Evolutionary conservation across 176 grass and related monocot species (phyloP).

Genomic region (Ensete ventricosum): DNA sequence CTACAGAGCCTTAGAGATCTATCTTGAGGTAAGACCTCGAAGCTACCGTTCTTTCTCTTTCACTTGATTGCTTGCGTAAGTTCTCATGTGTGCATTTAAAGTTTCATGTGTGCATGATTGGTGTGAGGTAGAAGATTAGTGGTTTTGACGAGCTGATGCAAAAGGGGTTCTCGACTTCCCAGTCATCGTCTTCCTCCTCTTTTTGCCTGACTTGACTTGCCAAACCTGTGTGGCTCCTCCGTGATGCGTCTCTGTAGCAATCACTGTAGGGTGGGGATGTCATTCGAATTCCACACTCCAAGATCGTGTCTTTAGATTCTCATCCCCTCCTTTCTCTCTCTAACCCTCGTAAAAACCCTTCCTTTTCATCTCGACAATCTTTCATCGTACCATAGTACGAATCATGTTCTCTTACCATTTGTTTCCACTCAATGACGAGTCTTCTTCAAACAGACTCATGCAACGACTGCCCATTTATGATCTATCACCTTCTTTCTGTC

Average conservation of each 20-base stretch:
- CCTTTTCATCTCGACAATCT: too few species aligned
- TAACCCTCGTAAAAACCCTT: too few species aligned
- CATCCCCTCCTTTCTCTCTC: not conserved
- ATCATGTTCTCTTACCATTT: too few species aligned
- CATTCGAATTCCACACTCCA: not conserved
- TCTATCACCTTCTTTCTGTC: too few species aligned
- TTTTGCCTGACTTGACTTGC: not conserved
- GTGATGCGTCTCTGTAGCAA: not conserved
- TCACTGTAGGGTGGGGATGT: not conserved
- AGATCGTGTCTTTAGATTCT: not conserved
- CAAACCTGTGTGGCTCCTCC: not conserved
- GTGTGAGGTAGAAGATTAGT: too few species aligned
- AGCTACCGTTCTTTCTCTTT: constrained; percentile 2
- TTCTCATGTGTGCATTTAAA: not conserved
- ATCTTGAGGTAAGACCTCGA: constrained; percentile 48
- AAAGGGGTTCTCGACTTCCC: too few species aligned
- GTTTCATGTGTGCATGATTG: not conserved
- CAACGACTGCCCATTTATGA: too few species aligned
- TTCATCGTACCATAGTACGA: too few species aligned
- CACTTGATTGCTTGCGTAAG: not conserved
- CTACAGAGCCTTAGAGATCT: constrained; percentile 88
- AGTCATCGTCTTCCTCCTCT: not conserved
- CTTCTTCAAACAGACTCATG: too few species aligned
- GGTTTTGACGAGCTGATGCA: too few species aligned
- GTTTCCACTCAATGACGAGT: too few species aligned